phyloP scores from a whole-genome alignment of 2,329 filamentous ascomycete genomes.

The Pseudogymnoascus sp. region DNA sequence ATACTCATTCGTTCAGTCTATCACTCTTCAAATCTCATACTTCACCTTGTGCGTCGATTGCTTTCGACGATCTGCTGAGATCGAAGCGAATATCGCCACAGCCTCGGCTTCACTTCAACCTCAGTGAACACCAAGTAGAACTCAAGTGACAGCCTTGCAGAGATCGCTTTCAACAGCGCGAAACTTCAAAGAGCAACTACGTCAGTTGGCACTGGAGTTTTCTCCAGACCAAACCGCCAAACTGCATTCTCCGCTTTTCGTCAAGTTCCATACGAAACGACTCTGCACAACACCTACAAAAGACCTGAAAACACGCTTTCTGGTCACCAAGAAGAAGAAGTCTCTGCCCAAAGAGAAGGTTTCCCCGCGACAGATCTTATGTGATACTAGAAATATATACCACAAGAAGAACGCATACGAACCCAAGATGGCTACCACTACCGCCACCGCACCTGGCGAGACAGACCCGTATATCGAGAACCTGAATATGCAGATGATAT shows the following conservation, averaged over 20 bases:
- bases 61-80: neutral
- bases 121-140: slow-evolving; percentile 15
- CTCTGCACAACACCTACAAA: slow-evolving; percentile 33
- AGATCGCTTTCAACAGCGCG: slow-evolving; percentile 10
- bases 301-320: slow-evolving; percentile 25
- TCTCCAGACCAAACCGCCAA: slow-evolving; percentile 43
- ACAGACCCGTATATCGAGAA: slow-evolving; percentile 51
- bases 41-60: neutral
- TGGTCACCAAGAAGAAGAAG: slow-evolving; percentile 27
- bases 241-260: slow-evolving; percentile 66
- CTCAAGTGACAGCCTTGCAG: slow-evolving; percentile 11
- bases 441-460: slow-evolving; percentile 18
- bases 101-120: slow-evolving; percentile 5
- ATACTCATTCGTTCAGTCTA: slow-evolving; percentile 12
- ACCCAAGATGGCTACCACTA: slow-evolving; percentile 39
- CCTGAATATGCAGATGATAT: slow-evolving; percentile 77
- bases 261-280: slow-evolving; percentile 46
- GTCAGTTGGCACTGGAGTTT: slow-evolving; percentile 7
- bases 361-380: slow-evolving; percentile 27
- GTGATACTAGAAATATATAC: slow-evolving; percentile 37
- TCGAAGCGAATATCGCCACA: slow-evolving; percentile 5
- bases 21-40: slow-evolving; percentile 2
- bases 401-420: slow-evolving; percentile 34
- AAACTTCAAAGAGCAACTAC: slow-evolving; percentile 13
- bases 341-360: slow-evolving; percentile 14